A percentile compares a stretch with the other conserved stretches of the same genome.
Conservation (phyloP, 148 eudicot species). For the Limonium bicolor region DNA sequence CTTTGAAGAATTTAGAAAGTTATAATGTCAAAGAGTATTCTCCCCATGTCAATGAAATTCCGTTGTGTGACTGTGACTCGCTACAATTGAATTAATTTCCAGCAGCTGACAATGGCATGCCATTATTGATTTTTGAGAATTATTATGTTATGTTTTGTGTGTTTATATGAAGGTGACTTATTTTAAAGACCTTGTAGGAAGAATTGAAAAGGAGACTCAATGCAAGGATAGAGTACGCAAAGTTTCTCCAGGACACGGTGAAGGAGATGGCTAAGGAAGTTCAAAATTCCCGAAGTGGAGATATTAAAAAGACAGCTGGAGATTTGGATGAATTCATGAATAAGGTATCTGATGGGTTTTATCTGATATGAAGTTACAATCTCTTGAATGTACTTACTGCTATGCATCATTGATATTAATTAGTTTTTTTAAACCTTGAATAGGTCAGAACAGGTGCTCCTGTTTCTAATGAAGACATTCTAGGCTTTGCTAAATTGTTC, state of each 20-base stretch:
- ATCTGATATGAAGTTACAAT: not conserved
- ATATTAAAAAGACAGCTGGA: conserved; percentile 58
- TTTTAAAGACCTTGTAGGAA: conserved; percentile 32
- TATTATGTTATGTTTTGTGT: too few species aligned
- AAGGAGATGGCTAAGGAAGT: conserved; percentile 93
- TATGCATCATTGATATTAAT: not conserved
- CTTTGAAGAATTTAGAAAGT: too few species aligned
- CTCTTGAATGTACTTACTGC: not conserved
- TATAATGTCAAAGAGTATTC: too few species aligned
- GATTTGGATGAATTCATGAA: conserved; percentile 81
- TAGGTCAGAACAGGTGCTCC: conserved; percentile 75
- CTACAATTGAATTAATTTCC: too few species aligned
- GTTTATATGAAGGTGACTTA: too few species aligned
- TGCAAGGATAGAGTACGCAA: conserved; percentile 83
- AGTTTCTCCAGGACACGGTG: conserved; percentile 76
- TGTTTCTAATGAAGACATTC: conserved; percentile 68
- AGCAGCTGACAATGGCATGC: too few species aligned
- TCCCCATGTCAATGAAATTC: too few species aligned
- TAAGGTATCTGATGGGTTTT: conserved; percentile 17
- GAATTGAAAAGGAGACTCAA: conserved; percentile 49
- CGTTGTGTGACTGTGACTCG: too few species aligned
- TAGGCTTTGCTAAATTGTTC: conserved; percentile 74
- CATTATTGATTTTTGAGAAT: too few species aligned
- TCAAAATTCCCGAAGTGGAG: conserved; percentile 72
- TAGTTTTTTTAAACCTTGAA: not conserved